Evolutionary conservation across 257 asterid species (phyloP).

Genomic region (Solanum bulbocastanum): DNA sequence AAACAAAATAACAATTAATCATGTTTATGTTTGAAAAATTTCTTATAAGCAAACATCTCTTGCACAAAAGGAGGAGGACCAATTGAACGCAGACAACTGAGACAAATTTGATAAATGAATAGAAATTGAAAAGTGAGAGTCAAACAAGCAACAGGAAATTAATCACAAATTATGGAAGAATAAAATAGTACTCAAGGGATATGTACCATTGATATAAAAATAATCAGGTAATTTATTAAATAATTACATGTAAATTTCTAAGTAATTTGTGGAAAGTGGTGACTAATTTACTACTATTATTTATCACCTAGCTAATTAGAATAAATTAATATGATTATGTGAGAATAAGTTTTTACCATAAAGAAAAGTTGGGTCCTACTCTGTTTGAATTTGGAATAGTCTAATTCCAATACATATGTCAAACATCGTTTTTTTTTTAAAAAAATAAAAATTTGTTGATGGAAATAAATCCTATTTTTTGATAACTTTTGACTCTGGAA

Average conservation of each 20-base stretch:
- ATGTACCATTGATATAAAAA: neutral
- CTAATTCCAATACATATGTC: too few species aligned
- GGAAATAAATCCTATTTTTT: neutral
- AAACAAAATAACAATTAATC: neutral
- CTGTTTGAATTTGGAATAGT: accelerated
- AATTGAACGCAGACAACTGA: neutral
- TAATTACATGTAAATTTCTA: neutral
- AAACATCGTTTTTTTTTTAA: accelerated
- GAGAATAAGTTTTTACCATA: neutral
- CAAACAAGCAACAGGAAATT: neutral
- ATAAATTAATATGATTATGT: neutral
- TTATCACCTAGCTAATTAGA: neutral
- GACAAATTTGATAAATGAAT: neutral
- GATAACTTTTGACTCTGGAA: neutral
- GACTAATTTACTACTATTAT: neutral
- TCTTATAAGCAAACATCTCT: neutral
- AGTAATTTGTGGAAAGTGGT: neutral
- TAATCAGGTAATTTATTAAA: neutral
- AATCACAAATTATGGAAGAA: neutral
- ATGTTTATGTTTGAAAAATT: neutral
- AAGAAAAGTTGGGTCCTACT: neutral
- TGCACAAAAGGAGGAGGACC: neutral
- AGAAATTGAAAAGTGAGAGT: neutral
- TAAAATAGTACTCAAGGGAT: neutral
- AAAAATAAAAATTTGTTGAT: too few species aligned